These are phyloP conservation scores for Xerocomus potaroensis DNA, from an alignment of 768 basidiomycete genomes.

Conservation along the genomic window DNA sequence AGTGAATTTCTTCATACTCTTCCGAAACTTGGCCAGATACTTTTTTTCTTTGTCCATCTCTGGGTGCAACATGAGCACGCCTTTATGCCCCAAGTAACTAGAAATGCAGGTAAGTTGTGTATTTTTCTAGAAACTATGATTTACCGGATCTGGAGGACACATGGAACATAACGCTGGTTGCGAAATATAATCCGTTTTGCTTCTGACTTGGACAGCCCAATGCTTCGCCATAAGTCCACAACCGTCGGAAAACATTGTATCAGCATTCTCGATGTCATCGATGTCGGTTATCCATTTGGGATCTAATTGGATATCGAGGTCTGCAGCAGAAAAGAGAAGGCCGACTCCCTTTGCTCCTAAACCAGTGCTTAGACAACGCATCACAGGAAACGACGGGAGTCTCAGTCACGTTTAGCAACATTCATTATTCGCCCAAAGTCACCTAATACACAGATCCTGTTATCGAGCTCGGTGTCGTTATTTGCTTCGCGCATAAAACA, in stretches of 20 bases:
- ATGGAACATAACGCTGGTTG: conserved; percentile 53
- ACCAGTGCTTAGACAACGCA: neutral
- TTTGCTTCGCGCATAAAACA: conserved; percentile 58
- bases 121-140: neutral
- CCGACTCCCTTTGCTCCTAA: conserved; percentile 68
- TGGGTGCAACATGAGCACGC: conserved; percentile 64
- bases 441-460: conserved; percentile 52
- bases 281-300: conserved; percentile 51
- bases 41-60: conserved; percentile 45
- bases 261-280: conserved; percentile 51
- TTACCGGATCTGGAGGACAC: conserved; percentile 62
- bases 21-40: conserved; percentile 53
- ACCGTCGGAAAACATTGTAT: conserved; percentile 63
- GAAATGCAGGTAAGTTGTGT: neutral
- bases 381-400: neutral
- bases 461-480: conserved; percentile 52
- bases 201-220: conserved; percentile 49
- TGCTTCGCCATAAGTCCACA: conserved; percentile 59
- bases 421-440: conserved; percentile 61
- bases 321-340: conserved; percentile 59
- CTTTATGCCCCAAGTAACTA: conserved; percentile 70
- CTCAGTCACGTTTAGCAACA: conserved; percentile 49
- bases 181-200: conserved; percentile 53
- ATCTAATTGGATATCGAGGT: conserved; percentile 53
- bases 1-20: conserved; percentile 69